These are phyloP conservation scores for Boletus huronensis DNA, from an alignment of 768 basidiomycete genomes.

Conservation along the genomic window DNA sequence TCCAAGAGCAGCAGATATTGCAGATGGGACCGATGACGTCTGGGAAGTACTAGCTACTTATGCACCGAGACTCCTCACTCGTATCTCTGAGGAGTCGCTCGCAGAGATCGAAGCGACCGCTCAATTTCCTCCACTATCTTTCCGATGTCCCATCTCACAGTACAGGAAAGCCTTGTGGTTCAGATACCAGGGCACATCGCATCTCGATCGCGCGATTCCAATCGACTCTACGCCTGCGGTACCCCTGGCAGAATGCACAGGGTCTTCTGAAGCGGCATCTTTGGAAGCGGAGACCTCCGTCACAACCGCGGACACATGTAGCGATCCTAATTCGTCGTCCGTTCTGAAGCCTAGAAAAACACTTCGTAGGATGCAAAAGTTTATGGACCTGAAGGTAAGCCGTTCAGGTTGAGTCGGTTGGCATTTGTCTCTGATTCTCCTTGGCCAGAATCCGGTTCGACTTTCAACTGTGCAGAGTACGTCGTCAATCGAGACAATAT, in stretches of 20 bases:
- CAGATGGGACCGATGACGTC: background rate
- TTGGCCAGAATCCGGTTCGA: background rate
- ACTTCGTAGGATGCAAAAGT: background rate
- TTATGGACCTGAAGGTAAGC: background rate
- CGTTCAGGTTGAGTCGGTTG: too few relatives aligned
- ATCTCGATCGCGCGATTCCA: background rate
- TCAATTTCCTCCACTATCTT: conserved; percentile 1
- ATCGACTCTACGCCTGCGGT: background rate
- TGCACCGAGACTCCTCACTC: conserved; percentile 1
- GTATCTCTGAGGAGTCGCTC: conserved; percentile 10
- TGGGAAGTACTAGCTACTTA: conserved; percentile 2
- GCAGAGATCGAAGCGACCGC: background rate
- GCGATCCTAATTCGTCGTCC: background rate
- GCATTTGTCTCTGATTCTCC: background rate
- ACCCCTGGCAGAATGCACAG: background rate
- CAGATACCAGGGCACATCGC: background rate
- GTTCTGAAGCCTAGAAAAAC: background rate
- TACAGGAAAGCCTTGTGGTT: background rate
- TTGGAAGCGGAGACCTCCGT: background rate
- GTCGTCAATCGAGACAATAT: background rate
- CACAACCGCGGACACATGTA: background rate
- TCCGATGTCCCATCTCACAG: background rate
- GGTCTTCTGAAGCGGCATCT: background rate
- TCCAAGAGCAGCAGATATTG: background rate
- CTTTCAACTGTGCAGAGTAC: background rate